Evolutionary conservation across 306 rosid species (phyloP), one percentile per base, ranked within the genome.

Genomic region (Calophaca sinica): DNA sequence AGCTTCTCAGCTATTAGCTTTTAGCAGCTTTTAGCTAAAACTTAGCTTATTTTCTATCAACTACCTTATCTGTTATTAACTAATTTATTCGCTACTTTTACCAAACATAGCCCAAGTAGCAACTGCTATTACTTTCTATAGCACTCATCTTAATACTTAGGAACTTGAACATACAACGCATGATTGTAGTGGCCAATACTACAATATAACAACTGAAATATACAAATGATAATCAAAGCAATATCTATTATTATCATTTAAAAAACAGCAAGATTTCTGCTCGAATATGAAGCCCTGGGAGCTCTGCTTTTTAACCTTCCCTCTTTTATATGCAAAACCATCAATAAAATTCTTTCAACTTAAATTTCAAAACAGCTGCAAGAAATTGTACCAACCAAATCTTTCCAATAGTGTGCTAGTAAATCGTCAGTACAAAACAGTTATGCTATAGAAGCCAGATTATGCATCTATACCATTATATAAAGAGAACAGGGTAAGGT

Each of bases 391-490:
- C 63, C 55, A 62, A 62, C 15, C 59, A 70, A 51, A 63, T 44
- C 73, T 36, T 35, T 52, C 20, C 9, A 64, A 79, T 45, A 73
- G 11, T 44, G 20, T 10, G 52, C 29, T 7, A 33, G 45, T 63
- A 64, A 63, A 55, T 41, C 42, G 67, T 54, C 72, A 54, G 44
- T 42, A 53, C 41, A 79, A 62, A 52, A 14, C 42, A 42, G n/a
- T 5, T 44, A 52, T 62, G 66, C 73, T 53, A 62, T 71, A 49
- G 44, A 62, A 42, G 54, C 62, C 12, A 79, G 49, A 63, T 63
- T 71, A 62, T 52, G 60, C 73, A 36, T n/a, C n/a, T n/a, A n/a
- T n/a, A n/a, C n/a, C n/a, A n/a, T n/a, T n/a, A n/a, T n/a, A n/a
- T n/a, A n/a, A n/a, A n/a, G n/a, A n/a, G n/a, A n/a, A n/a, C n/a